These are phyloP conservation scores for Heritiera fomes DNA, from an alignment of 345 rosid genomes.

Conservation along the genomic window DNA sequence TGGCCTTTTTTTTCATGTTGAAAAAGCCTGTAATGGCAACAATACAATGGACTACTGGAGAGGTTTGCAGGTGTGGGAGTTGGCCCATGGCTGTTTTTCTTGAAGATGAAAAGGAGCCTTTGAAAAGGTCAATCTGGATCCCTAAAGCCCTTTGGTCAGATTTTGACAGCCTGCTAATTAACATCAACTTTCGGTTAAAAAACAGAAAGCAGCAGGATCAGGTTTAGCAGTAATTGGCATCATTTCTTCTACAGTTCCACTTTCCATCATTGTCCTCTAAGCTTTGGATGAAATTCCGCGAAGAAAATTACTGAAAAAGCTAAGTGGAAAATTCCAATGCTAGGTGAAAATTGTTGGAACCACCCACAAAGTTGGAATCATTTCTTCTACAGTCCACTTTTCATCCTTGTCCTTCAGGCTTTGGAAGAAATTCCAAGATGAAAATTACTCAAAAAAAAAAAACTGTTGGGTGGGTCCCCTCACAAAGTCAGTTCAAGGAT, in stretches of 20 bases:
- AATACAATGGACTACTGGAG: background rate
- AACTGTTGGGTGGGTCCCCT: no score
- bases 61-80: background rate
- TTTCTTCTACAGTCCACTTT: no score
- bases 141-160: constrained; percentile 15
- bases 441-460: no score
- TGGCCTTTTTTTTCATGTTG: constrained; percentile 13
- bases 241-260: constrained; percentile 5
- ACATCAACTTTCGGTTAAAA: background rate
- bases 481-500: no score
- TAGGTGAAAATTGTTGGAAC: background rate
- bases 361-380: no score
- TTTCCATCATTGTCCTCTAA: background rate
- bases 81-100: background rate
- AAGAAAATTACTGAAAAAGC: background rate
- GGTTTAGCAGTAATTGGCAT: background rate
- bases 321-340: background rate
- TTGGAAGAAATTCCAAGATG: no score
- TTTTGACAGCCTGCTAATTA: background rate
- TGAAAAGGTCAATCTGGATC: constrained; percentile 23
- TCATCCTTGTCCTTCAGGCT: no score
- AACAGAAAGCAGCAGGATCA: background rate
- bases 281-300: background rate
- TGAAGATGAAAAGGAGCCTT: constrained; percentile 13
- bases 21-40: constrained; percentile 22